These are phyloP conservation scores for Pulveroboletus sp. DNA, from an alignment of 768 basidiomycete genomes.

Conservation along the genomic window DNA sequence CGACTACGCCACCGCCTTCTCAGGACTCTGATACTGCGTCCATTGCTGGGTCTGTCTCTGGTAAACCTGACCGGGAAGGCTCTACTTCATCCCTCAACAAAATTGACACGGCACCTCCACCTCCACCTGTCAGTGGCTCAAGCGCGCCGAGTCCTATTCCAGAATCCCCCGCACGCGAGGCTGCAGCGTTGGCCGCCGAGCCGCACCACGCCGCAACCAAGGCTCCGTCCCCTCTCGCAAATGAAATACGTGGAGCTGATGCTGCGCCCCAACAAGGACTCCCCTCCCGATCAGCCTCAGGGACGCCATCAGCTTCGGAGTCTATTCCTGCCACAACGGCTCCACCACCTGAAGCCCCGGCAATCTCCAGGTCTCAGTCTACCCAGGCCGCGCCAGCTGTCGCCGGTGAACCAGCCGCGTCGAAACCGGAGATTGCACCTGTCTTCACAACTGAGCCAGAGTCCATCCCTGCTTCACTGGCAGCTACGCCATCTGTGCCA, in stretches of 20 bases:
- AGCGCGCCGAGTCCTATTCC: conserved; percentile 58
- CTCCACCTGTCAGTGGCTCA: conserved; percentile 14
- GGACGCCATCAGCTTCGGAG: conserved; percentile 15
- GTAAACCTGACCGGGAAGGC: conserved; percentile 27
- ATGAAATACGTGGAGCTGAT: conserved; percentile 19
- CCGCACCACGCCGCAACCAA: conserved; percentile 20
- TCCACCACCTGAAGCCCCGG: conserved; percentile 11
- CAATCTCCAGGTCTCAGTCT: background rate
- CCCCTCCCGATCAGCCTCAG: conserved; percentile 19
- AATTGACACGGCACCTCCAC: conserved; percentile 32
- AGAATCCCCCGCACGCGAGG: conserved; percentile 63
- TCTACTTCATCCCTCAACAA: conserved; percentile 28
- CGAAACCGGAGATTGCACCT: conserved; percentile 37
- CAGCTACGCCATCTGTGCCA: conserved; percentile 4
- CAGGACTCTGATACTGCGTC: conserved; percentile 27
- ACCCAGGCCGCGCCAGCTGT: background rate
- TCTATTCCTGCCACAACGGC: conserved; percentile 10
- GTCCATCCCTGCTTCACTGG: conserved; percentile 16
- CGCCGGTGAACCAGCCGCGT: conserved; percentile 11
- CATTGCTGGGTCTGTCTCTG: conserved; percentile 23
- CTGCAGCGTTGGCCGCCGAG: conserved; percentile 36
- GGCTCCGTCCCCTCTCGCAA: conserved; percentile 43
- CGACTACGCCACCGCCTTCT: conserved; percentile 23
- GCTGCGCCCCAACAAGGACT: conserved; percentile 12
- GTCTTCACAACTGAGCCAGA: conserved; percentile 53